These are phyloP conservation scores for Turnera subulata DNA, from an alignment of 345 rosid genomes.

Conservation along the genomic window DNA sequence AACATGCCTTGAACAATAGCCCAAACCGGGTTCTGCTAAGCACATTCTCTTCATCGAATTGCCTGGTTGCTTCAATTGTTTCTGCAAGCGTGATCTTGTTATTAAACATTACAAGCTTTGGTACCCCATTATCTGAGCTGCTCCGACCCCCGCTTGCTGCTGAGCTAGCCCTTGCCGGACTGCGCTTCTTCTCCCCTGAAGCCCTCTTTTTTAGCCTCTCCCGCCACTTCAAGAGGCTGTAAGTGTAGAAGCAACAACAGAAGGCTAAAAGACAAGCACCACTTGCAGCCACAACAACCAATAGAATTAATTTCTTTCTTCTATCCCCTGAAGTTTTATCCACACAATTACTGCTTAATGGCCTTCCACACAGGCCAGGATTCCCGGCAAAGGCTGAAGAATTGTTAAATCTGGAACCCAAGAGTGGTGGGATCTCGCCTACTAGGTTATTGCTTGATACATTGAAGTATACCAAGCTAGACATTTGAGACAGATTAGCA, in stretches of 20 bases:
- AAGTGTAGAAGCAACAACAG: conserved; percentile 82
- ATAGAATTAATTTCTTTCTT: conserved; percentile 53
- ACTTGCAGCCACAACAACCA: conserved; percentile 49
- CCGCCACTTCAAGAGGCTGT: conserved; percentile 83
- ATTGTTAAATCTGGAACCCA: conserved; percentile 59
- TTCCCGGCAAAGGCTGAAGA: conserved; percentile 58
- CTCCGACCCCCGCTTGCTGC: conserved; percentile 74
- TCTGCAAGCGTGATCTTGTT: conserved; percentile 85
- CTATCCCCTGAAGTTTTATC: conserved; percentile 31
- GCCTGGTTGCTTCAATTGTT: conserved; percentile 80
- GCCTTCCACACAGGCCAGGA: conserved; percentile 65
- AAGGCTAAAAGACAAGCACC: conserved; percentile 59
- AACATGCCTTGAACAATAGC: conserved; percentile 80
- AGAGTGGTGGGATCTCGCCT: conserved; percentile 60
- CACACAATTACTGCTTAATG: conserved; percentile 46
- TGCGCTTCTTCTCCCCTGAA: conserved; percentile 74
- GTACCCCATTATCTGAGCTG: conserved; percentile 82
- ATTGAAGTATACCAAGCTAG: conserved; percentile 57
- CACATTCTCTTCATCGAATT: conserved; percentile 92
- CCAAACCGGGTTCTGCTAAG: conserved; percentile 72
- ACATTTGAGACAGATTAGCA: conserved; percentile 37
- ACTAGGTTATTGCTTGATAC: conserved; percentile 65
- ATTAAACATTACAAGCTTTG: conserved; percentile 90
- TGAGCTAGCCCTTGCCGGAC: conserved; percentile 80
- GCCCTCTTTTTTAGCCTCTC: conserved; percentile 62